These are phyloP conservation scores for Lecanicillium sp. DNA, from an alignment of 2,329 filamentous ascomycete species.

Conservation along the genomic window DNA sequence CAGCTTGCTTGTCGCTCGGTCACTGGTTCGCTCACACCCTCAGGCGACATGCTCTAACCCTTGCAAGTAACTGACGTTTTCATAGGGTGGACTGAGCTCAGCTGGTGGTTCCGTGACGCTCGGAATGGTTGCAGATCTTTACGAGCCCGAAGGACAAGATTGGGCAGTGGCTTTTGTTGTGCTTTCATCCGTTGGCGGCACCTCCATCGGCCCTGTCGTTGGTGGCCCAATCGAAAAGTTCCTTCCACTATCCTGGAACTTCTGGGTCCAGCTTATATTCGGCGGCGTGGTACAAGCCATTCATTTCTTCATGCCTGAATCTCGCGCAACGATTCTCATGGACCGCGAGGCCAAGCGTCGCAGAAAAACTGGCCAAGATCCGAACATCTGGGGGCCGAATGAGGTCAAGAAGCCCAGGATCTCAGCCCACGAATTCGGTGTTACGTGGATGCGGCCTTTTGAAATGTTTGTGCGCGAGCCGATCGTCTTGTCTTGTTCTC, in stretches of 20 bases:
- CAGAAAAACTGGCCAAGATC: slow-evolving; percentile 35
- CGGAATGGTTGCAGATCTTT: slow-evolving; percentile 58
- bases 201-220: slow-evolving; percentile 44
- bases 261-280: slow-evolving; percentile 54
- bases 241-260: slow-evolving; percentile 48
- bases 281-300: slow-evolving; percentile 41
- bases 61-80: slow-evolving; percentile 6
- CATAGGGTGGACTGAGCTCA: slow-evolving; percentile 49
- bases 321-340: slow-evolving; percentile 47
- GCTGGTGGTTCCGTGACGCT: slow-evolving; percentile 58
- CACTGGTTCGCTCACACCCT: too few species aligned
- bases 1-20: slow-evolving; percentile 32
- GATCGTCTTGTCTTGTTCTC: slow-evolving; percentile 52
- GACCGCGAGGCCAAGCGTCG: slow-evolving; percentile 48
- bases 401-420: slow-evolving; percentile 35
- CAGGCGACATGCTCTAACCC: too few species aligned
- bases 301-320: slow-evolving; percentile 49
- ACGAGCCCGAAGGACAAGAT: slow-evolving; percentile 46
- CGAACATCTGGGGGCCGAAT: slow-evolving; percentile 33
- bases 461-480: slow-evolving; percentile 57
- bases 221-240: slow-evolving; percentile 43
- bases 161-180: slow-evolving; percentile 54
- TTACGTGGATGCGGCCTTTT: slow-evolving; percentile 53
- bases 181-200: slow-evolving; percentile 45
- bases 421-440: slow-evolving; percentile 30